Evolutionary conservation across 1,284 basidiomycete species (phyloP).

Genomic region (Dichomitus squalens): DNA sequence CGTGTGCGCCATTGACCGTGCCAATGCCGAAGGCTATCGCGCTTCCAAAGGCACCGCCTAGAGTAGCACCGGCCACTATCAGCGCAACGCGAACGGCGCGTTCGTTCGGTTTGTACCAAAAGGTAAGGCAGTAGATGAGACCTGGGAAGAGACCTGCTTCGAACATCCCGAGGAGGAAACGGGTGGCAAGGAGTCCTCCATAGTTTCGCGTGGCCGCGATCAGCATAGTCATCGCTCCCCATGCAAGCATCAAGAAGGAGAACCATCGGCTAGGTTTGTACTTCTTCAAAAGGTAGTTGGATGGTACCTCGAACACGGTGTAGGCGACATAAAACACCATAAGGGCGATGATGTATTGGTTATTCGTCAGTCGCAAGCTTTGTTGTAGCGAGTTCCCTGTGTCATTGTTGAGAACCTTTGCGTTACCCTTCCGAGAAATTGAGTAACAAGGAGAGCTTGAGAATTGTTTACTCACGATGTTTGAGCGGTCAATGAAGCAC

Average conservation of each 20-base stretch:
- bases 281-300: constrained; percentile 46
- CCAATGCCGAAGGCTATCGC: constrained; percentile 42
- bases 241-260: constrained; percentile 41
- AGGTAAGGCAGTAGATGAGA: constrained; percentile 47
- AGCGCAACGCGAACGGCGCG: constrained; percentile 40
- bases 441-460: not conserved
- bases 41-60: constrained; percentile 48
- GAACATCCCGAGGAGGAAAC: constrained; percentile 62
- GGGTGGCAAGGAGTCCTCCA: constrained; percentile 41
- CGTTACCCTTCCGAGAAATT: constrained; percentile 33
- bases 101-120: constrained; percentile 45
- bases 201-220: constrained; percentile 35
- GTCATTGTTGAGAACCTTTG: constrained; percentile 39
- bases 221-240: constrained; percentile 43
- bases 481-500: constrained; percentile 21
- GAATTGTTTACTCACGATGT: constrained; percentile 14
- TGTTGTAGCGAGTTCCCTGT: constrained; percentile 37
- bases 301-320: constrained; percentile 40
- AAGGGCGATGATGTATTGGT: constrained; percentile 39
- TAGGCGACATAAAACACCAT: constrained; percentile 43
- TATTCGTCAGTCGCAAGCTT: constrained; percentile 30
- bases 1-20: constrained; percentile 33
- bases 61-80: constrained; percentile 41
- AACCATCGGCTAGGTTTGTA: constrained; percentile 40
- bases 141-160: constrained; percentile 71